A percentile compares a stretch with the other conserved stretches of the same genome.
Evolutionary conservation across 441 rosid species (phyloP).

Genomic region (Capsella rubella): DNA sequence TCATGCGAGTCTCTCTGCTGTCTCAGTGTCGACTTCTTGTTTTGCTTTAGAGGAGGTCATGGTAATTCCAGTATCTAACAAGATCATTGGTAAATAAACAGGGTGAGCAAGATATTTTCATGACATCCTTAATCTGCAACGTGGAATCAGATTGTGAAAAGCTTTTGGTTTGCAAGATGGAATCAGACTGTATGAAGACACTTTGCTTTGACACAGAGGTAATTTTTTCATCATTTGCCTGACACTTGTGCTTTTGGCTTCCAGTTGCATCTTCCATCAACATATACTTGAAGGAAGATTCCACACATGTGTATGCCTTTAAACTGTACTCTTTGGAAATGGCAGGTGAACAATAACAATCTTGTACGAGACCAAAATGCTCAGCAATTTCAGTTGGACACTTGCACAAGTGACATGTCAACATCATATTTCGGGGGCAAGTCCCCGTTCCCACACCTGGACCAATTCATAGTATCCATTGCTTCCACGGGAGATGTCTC

Average conservation of each 20-base stretch:
- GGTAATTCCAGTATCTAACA: conserved; percentile 31
- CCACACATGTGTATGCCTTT: conserved; percentile 1
- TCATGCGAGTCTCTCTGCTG: conserved; percentile 7
- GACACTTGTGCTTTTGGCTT: conserved; percentile 1
- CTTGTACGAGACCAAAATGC: conserved; percentile 45
- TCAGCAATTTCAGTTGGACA: conserved; percentile 47
- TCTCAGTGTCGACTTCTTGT: not conserved
- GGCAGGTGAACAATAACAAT: conserved; percentile 61
- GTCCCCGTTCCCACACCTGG: conserved; percentile 89
- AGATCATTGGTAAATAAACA: conserved; percentile 45
- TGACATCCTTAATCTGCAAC: conserved; percentile 91
- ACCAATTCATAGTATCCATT: conserved; percentile 75
- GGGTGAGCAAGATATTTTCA: conserved; percentile 83
- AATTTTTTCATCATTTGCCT: conserved; percentile 13
- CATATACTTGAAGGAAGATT: conserved; percentile 16
- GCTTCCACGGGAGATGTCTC: conserved; percentile 72
- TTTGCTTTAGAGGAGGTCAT: not conserved
- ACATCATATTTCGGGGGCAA: conserved; percentile 60
- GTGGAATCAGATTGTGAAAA: conserved; percentile 80
- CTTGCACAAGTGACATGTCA: conserved; percentile 53
- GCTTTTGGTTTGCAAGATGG: conserved; percentile 91
- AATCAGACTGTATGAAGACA: conserved; percentile 86
- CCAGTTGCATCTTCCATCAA: conserved; percentile 7
- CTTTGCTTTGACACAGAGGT: conserved; percentile 95
- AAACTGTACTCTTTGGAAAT: conserved; percentile 32